Evolutionary conservation across 768 basidiomycete species (phyloP), one percentile per base, ranked within the genome.

Genomic region (Termitomyces heimii): DNA sequence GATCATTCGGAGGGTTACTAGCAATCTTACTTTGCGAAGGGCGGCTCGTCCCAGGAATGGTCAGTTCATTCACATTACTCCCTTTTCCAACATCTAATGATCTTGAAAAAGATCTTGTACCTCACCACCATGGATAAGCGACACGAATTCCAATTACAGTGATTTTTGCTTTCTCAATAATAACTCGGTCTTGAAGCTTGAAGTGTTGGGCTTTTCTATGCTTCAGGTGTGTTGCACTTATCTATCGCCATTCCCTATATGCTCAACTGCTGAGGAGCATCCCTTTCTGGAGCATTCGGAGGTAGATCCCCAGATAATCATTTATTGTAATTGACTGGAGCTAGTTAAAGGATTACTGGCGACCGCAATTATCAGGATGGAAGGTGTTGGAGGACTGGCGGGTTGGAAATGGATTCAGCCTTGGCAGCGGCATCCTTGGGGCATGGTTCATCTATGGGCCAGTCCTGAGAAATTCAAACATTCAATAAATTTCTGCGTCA

Each of bases 341-440:
- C n/a, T 29, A 40, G 26, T 50, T 35, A 1, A 13, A 80, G 84
- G 84, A 22, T 76, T 88, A 20, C 77, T 88, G 24, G 84, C 85
- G 0, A 81, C 80, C 7, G 85, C 75, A 0, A 84, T 88, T 43
- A 62, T 79, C 34, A 78, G 80, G 62, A 83, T 88, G 82, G 75
- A 84, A 26, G 84, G 83, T 7, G 71, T 82, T 6, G 76, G 74
- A 10, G 72, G 73, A 9, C 60, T 84, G 2, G 76, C 77, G 2
- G 83, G 84, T 5, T 86, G 84, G 86, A 71, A 80, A 45, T 86
- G 82, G 82, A 85, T 85, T n/a, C n/a, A n/a, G n/a, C n/a, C n/a
- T n/a, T n/a, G n/a, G n/a, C n/a, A n/a, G n/a, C n/a, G n/a, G n/a
- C n/a, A n/a, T n/a, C n/a, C n/a, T n/a, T n/a, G n/a, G n/a, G n/a